Conservation (phyloP, 192 early-diverging fungal species). For the Coemansia sp. region DNA sequence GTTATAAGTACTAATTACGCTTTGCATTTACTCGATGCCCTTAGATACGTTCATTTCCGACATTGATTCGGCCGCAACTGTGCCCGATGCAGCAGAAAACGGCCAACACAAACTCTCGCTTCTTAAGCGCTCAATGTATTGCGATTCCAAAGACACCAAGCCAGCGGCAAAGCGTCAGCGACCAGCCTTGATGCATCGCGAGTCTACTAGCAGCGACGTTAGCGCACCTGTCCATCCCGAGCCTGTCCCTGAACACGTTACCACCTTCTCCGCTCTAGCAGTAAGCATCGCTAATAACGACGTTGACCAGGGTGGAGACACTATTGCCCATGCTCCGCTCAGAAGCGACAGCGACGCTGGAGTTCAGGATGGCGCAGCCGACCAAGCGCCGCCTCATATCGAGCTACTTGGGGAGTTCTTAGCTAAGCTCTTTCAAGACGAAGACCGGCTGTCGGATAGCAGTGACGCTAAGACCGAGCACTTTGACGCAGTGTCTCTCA, state of each 20-base stretch:
- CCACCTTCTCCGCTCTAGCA: not conserved
- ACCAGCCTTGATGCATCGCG: not conserved
- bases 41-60: not conserved
- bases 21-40: not conserved
- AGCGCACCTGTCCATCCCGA: not conserved
- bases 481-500: slow-evolving; percentile 14
- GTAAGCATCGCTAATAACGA: not conserved
- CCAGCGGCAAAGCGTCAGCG: slow-evolving; percentile 1
- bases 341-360: not conserved
- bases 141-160: not conserved
- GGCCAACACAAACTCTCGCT: not conserved
- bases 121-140: not conserved
- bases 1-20: not conserved
- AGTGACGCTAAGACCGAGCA: not conserved
- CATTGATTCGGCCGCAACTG: not conserved
- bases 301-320: not conserved
- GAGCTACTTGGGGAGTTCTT: slow-evolving; percentile 30
- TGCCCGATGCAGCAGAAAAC: not conserved
- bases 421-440: slow-evolving; percentile 35
- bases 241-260: not conserved
- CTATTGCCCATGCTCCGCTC: not conserved
- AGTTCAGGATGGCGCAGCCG: not conserved
- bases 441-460: slow-evolving; percentile 18
- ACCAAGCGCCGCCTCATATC: not conserved
- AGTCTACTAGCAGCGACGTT: slow-evolving; percentile 1